Base-by-base conservation (phyloP, 495 filamentous ascomycete species). In the Tuber magnatum region DNA sequence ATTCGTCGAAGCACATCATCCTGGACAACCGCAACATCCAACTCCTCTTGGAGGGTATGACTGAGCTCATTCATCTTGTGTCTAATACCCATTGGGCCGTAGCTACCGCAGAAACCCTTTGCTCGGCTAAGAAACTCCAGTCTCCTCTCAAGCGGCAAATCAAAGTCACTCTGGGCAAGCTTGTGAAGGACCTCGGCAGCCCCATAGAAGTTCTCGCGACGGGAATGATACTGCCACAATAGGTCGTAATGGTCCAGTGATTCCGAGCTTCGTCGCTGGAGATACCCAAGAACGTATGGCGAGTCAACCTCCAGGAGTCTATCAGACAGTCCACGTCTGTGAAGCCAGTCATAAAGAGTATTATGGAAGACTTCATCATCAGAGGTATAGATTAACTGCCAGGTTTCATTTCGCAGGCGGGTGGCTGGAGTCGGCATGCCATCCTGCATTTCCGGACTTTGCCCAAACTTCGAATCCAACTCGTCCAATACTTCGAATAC, bases 291-390 rank as follows among this genome's bases (percentile, higher is more conserved):
- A 44, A 98, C 92, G 80, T 92, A 92, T 0, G 90, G 87, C 20
- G 95, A 97, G 72, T 93, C 86, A 51, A 94, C 91, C 69, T 90
- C 89, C 14, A 99, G 88, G 51, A 99, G 86, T 6, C 92, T 90
- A 72, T 98, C 93, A 40, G 86, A 90, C 89, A 92, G 93, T 8
- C 91, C 90, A 81, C 94, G 90, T 46, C 86, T 84, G 65, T 97
- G 87, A 83, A 98, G 97, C 96, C 96, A 99, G 75, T 97, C 95
- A 82, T 97, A 99, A 71, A 99, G 86, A 78, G 93, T 91, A 41
- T 92, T 94, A 83, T 98, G 89, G 84, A 98, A 99, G 1, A 97
- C 90, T 78, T 97, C 93, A 78, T 99, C 95, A 14, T 88, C 86
- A 0, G 94, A 97, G 69, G 87, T 89, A 80, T 95, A 91, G 80